Conservation (phyloP, 768 basidiomycete genomes). For the Phylloporus sp. region DNA sequence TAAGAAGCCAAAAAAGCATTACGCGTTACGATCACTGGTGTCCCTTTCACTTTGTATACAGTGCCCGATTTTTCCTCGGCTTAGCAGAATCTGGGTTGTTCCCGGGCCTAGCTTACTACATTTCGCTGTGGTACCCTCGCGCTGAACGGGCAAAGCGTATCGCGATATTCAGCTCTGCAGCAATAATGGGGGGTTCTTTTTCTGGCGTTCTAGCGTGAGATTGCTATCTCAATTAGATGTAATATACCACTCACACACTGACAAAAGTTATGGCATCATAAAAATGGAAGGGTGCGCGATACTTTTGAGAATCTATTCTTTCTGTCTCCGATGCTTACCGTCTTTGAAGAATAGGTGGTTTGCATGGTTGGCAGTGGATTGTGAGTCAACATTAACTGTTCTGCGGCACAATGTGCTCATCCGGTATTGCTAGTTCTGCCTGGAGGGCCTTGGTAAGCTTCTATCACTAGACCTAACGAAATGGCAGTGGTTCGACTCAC, state of each 20-base stretch:
- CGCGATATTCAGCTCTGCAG: slow-evolving; percentile 57
- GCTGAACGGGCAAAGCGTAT: slow-evolving; percentile 52
- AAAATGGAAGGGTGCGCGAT: slow-evolving; percentile 32
- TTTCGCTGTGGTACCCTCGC: slow-evolving; percentile 58
- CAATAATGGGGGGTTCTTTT: slow-evolving; percentile 48
- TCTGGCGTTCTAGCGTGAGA: slow-evolving; percentile 47
- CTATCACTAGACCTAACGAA: too few relatives aligned
- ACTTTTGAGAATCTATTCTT: slow-evolving; percentile 9
- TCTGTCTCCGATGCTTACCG: not conserved
- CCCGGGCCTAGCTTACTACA: slow-evolving; percentile 37
- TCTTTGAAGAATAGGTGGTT: slow-evolving; percentile 23
- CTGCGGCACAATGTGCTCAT: slow-evolving; percentile 1
- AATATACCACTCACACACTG: not conserved
- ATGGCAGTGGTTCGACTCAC: not conserved
- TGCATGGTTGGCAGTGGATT: slow-evolving; percentile 39
- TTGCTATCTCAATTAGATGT: not conserved
- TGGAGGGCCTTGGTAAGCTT: slow-evolving; percentile 24
- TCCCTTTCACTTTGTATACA: slow-evolving; percentile 6
- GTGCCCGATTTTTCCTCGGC: slow-evolving; percentile 42
- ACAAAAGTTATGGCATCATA: slow-evolving; percentile 32
- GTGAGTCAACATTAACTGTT: slow-evolving; percentile 16
- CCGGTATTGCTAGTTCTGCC: slow-evolving; percentile 23
- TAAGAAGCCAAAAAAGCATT: slow-evolving; percentile 18
- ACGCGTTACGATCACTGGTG: not conserved
- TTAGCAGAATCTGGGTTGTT: slow-evolving; percentile 44